phyloP scores from a whole-genome alignment of 148 eudicot species.

The Chenopodium album region DNA sequence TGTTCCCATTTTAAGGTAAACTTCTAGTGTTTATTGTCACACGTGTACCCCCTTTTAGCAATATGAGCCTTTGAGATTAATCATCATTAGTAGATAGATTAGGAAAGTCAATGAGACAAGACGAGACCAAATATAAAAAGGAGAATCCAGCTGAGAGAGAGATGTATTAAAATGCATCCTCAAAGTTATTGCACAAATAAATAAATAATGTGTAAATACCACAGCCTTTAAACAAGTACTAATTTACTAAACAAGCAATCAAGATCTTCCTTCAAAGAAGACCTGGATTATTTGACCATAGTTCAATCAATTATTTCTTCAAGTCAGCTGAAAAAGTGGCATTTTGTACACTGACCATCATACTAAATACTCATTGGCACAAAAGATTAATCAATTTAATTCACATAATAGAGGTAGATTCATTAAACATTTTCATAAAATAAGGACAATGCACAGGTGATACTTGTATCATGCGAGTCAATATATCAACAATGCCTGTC shows the following conservation, averaged over 20 bases:
- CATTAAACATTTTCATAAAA: not conserved
- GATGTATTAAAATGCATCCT: not conserved
- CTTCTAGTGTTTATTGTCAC: too few relatives aligned
- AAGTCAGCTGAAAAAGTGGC: not conserved
- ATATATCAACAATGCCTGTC: not conserved
- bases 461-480: constrained; percentile 4
- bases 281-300: too few relatives aligned
- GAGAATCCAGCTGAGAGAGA: not conserved
- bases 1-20: not conserved
- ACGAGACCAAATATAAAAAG: not conserved
- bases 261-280: not conserved
- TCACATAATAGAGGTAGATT: not conserved
- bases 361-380: not conserved
- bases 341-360: not conserved
- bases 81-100: not conserved
- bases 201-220: not conserved
- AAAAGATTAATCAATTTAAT: not conserved
- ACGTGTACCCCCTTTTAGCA: too few relatives aligned
- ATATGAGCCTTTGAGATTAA: too few relatives aligned
- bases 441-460: not conserved
- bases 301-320: not conserved
- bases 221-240: not conserved
- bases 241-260: not conserved
- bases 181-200: constrained; percentile 2
- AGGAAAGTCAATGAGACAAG: not conserved